Base-by-base conservation (phyloP, 2,329 filamentous ascomycete species). In the Diaporthe eres region DNA sequence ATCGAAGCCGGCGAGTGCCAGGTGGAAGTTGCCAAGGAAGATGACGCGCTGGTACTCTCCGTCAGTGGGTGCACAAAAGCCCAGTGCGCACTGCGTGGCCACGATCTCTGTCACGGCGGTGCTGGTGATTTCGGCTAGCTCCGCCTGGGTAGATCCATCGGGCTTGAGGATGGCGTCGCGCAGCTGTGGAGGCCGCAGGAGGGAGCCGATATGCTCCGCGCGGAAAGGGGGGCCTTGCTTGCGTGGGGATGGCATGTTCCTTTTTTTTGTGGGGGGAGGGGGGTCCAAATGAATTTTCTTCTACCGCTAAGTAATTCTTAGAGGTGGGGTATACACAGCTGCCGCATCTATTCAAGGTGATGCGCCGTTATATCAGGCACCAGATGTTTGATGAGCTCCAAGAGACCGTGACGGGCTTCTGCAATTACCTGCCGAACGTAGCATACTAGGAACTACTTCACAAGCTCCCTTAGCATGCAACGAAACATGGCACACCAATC, bases 1-100 rank as follows among this genome's bases (percentile, higher is more conserved):
- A 39, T 58, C 65, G 37, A 75, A 34, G 68, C 74, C 74, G 19
- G 53, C 58, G 4, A 75, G 68, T 12, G 57, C 65, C 67, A 72
- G 67, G 68, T 72, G 71, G 68, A 75, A 75, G 74, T 51, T 60
- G 49, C 60, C 68, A 58, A 72, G 55, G 53, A 72, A 75, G 68
- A 75, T 60, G 39, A 70, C 39, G 13, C 74, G 68, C 68, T 75
- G 68, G n/a, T 67, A 55, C 60, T 75, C 68, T 49, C 74, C 74
- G 53, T 57, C 51, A 15, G 51, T 55, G 15, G 51, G 51, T 22
- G 51, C 51, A 55, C n/a, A 55, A 17, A 55, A 55, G 25, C 51
- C 51, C 15, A 55, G n/a, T 12, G 15, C 15, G 51, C 51, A 55
- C 51, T 55, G 51, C 9, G 67, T 75, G 17, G 74, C 58, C 31